Base-by-base conservation (phyloP, 345 rosid genomes). In the Rhizophora mangle region DNA sequence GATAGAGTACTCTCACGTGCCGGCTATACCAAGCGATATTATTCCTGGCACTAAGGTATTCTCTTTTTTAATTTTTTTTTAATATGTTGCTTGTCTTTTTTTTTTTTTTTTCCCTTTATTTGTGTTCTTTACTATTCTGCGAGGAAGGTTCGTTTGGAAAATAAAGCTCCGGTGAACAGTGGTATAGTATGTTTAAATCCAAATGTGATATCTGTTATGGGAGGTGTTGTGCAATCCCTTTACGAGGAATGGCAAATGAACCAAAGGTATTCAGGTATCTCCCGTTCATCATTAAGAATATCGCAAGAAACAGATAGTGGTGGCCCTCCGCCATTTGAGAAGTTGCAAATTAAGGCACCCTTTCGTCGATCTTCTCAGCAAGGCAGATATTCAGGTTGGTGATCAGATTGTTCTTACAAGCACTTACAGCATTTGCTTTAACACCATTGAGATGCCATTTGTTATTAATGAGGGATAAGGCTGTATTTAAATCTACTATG, bases 231-330 rank as follows among this genome's bases (percentile, higher is more conserved):
- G 59, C 87, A 81, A 69, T 80, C 96, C 39, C 92, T 94, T 57
- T 65, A 82, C 73, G 95, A 91, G 63, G 98, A 94, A 81, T 94
- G 97, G 98, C 77, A 82, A 80, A 87, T 94, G 96, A 91, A 82
- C 82, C 82, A 53, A 77, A 94, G 89, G 30, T 94, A 88, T 66
- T 79, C 84, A 1, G 83, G 79, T 51, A 55, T 87, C 60, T 81
- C 95, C 43, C 90, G 93, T 62, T 81, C 87, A 36, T 79, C 90
- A 3, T 61, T 79, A 67, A 81, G 82, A 69, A 51, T 68, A 71
- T 64, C 84, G 27, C 82, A 85, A 73, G 90, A 87, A 76, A 62
- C 72, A 67, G 89, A 78, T 60, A 53, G 54, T 58, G 81, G 83
- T 60, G 88, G 89, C 64, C 97, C 97, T 76, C 96, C 97, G 52